Conservation (phyloP, 441 rosid species). For the Jatropha multifida region DNA sequence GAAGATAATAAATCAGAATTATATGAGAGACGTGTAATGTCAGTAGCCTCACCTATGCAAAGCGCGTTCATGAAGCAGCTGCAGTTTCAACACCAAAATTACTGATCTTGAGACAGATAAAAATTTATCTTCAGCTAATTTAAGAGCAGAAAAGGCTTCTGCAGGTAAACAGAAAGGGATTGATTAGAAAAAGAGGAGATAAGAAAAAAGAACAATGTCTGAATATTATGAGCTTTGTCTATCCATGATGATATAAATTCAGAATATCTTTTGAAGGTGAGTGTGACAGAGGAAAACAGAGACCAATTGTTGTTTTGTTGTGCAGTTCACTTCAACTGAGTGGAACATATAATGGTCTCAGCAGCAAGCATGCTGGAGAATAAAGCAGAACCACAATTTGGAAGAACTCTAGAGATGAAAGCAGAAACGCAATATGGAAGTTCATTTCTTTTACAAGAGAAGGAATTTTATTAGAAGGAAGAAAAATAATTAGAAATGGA, state of each 20-base stretch:
- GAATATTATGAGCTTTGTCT: not conserved
- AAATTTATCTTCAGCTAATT: slow-evolving; percentile 76
- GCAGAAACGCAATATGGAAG: not conserved
- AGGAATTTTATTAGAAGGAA: not conserved
- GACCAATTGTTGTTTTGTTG: not conserved
- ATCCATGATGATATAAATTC: not conserved
- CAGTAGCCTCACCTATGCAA: slow-evolving; percentile 67
- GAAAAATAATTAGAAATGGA: not conserved
- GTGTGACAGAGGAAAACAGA: not conserved
- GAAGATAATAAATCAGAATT: not conserved
- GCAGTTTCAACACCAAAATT: slow-evolving; percentile 77
- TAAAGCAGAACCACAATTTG: not conserved
- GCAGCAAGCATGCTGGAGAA: not conserved
- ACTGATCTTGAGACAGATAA: slow-evolving; percentile 73
- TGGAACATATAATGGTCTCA: not conserved
- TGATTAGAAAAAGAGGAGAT: slow-evolving; percentile 9
- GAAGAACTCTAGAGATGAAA: not conserved
- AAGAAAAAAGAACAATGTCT: not conserved
- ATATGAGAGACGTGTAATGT: slow-evolving; percentile 16
- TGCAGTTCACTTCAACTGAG: not conserved
- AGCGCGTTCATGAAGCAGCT: slow-evolving; percentile 85
- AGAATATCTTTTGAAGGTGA: not conserved
- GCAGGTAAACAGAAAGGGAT: slow-evolving; percentile 22
- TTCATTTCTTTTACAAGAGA: too few species aligned
- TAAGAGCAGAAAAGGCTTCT: slow-evolving; percentile 94